Conservation (phyloP, 805 yeast species). For the Cyberlindnera maclurae region DNA sequence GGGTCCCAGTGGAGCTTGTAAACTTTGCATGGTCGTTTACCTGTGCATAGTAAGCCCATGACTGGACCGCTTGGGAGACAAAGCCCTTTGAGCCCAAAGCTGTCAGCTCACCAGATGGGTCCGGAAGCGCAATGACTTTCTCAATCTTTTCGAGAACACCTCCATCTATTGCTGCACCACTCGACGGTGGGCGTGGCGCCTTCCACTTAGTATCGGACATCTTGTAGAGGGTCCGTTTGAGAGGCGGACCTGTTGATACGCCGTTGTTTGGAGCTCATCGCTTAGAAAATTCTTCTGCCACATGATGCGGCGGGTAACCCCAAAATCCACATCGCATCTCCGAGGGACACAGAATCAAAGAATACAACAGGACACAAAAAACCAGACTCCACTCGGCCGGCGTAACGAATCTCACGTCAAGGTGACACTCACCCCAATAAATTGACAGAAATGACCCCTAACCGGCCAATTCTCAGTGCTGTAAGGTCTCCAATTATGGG, state of each 20-base stretch:
- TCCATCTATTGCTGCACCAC: slow-evolving; percentile 8
- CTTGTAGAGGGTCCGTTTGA: background rate
- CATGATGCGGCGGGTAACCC: too few species aligned
- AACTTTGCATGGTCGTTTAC: slow-evolving; percentile 46
- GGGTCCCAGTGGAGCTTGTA: slow-evolving; percentile 34
- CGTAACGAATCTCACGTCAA: too few species aligned
- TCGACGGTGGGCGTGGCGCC: slow-evolving; percentile 6
- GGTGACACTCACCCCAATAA: too few species aligned
- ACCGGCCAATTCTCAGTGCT: too few species aligned
- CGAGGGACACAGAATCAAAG: too few species aligned
- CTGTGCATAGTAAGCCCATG: slow-evolving; percentile 42
- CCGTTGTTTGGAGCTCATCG: background rate
- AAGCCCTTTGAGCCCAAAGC: slow-evolving; percentile 30
- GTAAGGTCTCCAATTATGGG: too few species aligned
- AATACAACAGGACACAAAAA: too few species aligned
- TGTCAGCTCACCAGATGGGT: slow-evolving; percentile 5
- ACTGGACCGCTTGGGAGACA: slow-evolving; percentile 31
- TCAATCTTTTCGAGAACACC: slow-evolving; percentile 17
- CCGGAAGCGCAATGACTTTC: slow-evolving; percentile 3
- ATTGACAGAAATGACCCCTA: too few species aligned
- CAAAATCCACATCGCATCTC: background rate
- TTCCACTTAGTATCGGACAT: slow-evolving; percentile 10
- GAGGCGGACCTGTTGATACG: background rate
- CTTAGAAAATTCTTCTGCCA: background rate
- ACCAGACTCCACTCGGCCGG: too few species aligned